Base-by-base conservation (phyloP, 495 filamentous ascomycete species). In the Penicillium simplicissimum region DNA sequence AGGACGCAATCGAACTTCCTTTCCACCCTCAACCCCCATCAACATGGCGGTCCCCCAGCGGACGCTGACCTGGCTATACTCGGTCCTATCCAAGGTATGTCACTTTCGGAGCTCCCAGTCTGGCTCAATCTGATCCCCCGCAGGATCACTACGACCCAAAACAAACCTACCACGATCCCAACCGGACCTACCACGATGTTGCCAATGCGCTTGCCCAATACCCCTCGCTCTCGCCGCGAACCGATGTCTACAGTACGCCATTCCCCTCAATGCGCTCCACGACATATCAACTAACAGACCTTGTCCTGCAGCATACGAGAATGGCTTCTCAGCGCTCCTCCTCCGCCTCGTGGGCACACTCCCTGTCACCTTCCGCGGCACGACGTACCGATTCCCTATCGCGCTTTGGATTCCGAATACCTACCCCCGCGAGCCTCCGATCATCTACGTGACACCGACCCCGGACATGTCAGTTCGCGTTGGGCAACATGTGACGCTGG, bases 321-420 rank as follows among this genome's bases (percentile, higher is more conserved):
- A 88, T 76, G 95, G 95, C 64, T 81, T 82, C 61, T 92, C 92
- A 15, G 90, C 93, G 47, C 87, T 98, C 43, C 88, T 98, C 62
- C 81, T 98, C 55, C 90, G 91, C 61, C 83, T 98, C 25, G 84
- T 85, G 58, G 95, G 95, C 60, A 96, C 92, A 14, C 76, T 98
- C 25, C 94, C 95, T 45, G 92, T 95, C 49, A 71, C 78, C 55
- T 98, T 97, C 76, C 90, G 95, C 66, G 93, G 93, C 67, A 85
- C 87, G 15, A 90, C 88, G 13, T 98, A 98, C 75, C 87, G 90
- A 57, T 97, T 98, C 60, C 95, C 95, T 10, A 82, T 98, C 55
- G 86, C 91, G 62, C 64, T 98, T 84, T 98, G 96, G 96, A 83
- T 98, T n/a, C 95, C 96, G 1, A 92, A 95, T 66, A 85, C 87